phyloP scores from a whole-genome alignment of 495 filamentous ascomycete genomes.

The Podospora sp. region DNA sequence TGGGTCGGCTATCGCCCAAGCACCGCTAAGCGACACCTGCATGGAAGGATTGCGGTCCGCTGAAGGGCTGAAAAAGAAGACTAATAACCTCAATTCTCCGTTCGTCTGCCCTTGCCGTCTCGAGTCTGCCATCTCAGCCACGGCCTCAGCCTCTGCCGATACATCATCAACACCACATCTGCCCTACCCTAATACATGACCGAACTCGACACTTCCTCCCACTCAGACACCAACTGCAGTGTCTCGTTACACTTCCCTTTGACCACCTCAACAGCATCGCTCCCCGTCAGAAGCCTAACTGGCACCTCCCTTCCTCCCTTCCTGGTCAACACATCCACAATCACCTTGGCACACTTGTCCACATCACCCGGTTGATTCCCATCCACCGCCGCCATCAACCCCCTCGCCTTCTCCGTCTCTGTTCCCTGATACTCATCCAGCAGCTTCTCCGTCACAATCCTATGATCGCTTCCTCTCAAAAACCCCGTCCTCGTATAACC shows the following conservation, averaged over 20 bases:
- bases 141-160: neutral
- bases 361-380: constrained; percentile 50
- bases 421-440: constrained; percentile 35
- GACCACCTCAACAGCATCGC: constrained; percentile 36
- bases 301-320: constrained; percentile 42
- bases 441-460: constrained; percentile 34
- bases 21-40: neutral
- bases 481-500: constrained; percentile 48
- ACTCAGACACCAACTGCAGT: constrained; percentile 38
- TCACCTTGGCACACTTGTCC: constrained; percentile 45
- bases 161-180: neutral
- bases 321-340: constrained; percentile 49
- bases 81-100: neutral
- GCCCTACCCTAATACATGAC: constrained; percentile 15
- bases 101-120: neutral
- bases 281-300: constrained; percentile 37
- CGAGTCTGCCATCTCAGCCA: neutral
- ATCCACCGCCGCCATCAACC: constrained; percentile 29
- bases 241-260: constrained; percentile 37
- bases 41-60: neutral
- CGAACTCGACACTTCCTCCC: constrained; percentile 35
- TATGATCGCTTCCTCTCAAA: constrained; percentile 30
- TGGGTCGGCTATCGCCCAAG: neutral
- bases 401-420: constrained; percentile 24
- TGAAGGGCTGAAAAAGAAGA: neutral